Conservation (phyloP, 345 rosid species). For the Diplotaxis tenuifolia region DNA sequence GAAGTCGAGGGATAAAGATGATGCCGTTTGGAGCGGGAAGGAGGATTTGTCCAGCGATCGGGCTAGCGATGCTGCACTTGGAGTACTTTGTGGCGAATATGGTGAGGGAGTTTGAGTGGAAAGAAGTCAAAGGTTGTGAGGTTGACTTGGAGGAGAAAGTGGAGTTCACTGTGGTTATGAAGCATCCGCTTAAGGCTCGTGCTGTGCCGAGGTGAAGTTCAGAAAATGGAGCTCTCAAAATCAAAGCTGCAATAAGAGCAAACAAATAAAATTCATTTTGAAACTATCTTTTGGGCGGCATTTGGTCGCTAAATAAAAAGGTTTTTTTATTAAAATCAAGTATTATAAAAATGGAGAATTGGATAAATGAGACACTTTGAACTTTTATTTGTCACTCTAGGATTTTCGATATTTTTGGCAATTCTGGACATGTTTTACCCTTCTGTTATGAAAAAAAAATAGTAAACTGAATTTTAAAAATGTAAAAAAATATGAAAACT, state of each 20-base stretch:
- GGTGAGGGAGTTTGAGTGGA: conserved; percentile 39
- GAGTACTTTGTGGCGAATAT: conserved; percentile 44
- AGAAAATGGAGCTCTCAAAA: neutral
- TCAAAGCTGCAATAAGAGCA: neutral
- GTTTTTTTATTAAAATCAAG: neutral
- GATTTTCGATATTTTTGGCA: too few species aligned
- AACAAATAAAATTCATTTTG: neutral
- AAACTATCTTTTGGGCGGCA: neutral
- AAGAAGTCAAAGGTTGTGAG: conserved; percentile 24
- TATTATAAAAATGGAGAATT: neutral
- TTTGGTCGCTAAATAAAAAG: neutral
- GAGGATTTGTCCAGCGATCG: conserved; percentile 43
- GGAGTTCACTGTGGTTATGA: conserved; percentile 36
- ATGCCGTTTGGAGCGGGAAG: conserved; percentile 48
- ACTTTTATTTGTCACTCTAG: too few species aligned
- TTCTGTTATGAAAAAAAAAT: too few species aligned
- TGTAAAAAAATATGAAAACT: too few species aligned
- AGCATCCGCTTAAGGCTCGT: conserved; percentile 29
- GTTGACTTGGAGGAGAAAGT: conserved; percentile 33
- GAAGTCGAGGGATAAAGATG: conserved; percentile 44
- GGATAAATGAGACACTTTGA: too few species aligned
- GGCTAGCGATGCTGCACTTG: conserved; percentile 37
- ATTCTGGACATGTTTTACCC: too few species aligned
- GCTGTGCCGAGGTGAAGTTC: conserved; percentile 31
- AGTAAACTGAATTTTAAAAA: too few species aligned